These are phyloP conservation scores for Hanseniaspora mollemarum DNA, from an alignment of 805 yeast species.

Conservation along the genomic window DNA sequence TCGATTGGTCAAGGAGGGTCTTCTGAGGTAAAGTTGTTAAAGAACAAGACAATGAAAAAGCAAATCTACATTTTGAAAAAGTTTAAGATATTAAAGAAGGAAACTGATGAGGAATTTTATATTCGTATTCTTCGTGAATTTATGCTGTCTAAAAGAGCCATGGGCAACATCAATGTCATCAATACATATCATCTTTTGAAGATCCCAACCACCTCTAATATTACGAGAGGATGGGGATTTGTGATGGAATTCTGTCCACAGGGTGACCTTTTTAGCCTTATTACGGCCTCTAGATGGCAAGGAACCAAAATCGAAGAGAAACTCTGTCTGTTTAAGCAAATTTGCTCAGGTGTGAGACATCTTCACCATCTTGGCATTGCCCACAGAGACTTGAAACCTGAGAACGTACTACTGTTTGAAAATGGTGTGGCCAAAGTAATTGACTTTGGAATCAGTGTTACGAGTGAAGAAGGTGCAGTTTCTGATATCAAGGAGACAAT, in stretches of 20 bases:
- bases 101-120: constrained; percentile 54
- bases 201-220: constrained; percentile 42
- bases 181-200: constrained; percentile 44
- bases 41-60: constrained; percentile 25
- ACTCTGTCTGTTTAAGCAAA: constrained; percentile 58
- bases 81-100: constrained; percentile 48
- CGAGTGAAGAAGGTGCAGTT: constrained; percentile 41
- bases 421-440: constrained; percentile 57
- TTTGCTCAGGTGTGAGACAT: constrained; percentile 48
- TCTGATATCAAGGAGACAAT: constrained; percentile 37
- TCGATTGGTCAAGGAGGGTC: constrained; percentile 65
- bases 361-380: constrained; percentile 57
- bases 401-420: constrained; percentile 49
- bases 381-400: constrained; percentile 68
- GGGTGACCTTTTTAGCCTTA: constrained; percentile 50
- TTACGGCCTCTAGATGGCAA: constrained; percentile 52
- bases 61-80: constrained; percentile 54
- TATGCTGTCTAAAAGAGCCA: constrained; percentile 44
- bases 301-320: constrained; percentile 40
- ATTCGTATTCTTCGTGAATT: constrained; percentile 53
- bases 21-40: constrained; percentile 46
- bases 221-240: constrained; percentile 68
- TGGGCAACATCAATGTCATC: constrained; percentile 50
- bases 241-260: constrained; percentile 51
- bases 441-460: constrained; percentile 58